Evolutionary conservation across 1,284 basidiomycete species (phyloP), one percentile per base, ranked within the genome.

Genomic region (Fomitopsis pinicola): DNA sequence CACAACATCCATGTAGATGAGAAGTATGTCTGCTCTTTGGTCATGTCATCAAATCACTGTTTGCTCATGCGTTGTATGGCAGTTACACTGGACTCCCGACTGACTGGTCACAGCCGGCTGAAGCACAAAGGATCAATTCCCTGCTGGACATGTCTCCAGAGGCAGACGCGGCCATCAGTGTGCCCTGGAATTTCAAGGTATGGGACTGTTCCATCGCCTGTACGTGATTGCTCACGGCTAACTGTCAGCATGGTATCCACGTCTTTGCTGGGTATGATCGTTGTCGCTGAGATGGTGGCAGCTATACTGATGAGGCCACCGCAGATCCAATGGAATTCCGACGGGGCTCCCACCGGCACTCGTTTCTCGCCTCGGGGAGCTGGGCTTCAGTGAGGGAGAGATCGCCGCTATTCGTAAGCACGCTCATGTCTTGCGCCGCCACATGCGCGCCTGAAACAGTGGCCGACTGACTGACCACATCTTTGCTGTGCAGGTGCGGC

Each of bases 161-260:
- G 17, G 52, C 52, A 17, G 52, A 54, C 19, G 52, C 17, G 10
- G 33, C 52, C 14, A 60, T 60, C 15, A 54, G 53, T 14, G 26
- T 42, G 30, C 59, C 59, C 15, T 60, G 59, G 59, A 60, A 60
- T 44, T 56, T 60, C 26, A 35, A 50, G 44, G 59, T 60, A 30
- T 17, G 59, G 7, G 17, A 6, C 17, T 22, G 17, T 26, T 28
- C 19, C 40, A 42, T 53, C 22, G 6, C 8, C 8, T 28, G 26
- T 17, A 10, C 4, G 22, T 50, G 44, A 33, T 22, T 14, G 35
- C 52, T 36, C 15, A 50, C 19, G 42, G 35, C 38, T 58, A 7
- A 33, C 26, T 7, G 28, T 22, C n/a, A 60, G 59, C 59, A 56
- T 35, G 3, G 45, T n/a, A 55, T 60, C 26, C 59, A 60, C 33